These are phyloP conservation scores for Ceraceosorus bombacis DNA, from an alignment of 1,284 basidiomycete species.

Conservation along the genomic window DNA sequence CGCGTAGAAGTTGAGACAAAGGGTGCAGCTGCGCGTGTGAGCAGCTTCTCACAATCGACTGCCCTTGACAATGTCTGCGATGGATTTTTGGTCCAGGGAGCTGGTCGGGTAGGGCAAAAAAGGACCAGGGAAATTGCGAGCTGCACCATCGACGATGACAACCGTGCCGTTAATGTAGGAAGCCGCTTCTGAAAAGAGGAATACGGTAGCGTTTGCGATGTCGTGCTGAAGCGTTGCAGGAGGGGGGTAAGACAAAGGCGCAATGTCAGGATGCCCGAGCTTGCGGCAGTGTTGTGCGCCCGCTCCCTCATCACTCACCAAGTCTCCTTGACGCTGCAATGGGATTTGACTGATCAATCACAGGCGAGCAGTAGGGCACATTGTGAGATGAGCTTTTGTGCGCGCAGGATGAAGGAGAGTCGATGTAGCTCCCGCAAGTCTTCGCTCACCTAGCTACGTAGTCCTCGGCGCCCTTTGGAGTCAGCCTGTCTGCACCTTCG, in stretches of 20 bases:
- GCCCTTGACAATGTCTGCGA: conserved; percentile 29
- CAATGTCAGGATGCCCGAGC: neutral
- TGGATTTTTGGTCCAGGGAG: conserved; percentile 28
- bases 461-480: conserved; percentile 51
- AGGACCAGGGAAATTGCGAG: conserved; percentile 31
- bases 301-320: conserved; percentile 18
- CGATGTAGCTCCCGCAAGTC: too few species aligned
- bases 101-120: conserved; percentile 43
- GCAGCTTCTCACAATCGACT: too few species aligned
- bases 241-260: neutral
- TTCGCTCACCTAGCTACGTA: conserved; percentile 8
- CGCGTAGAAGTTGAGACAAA: too few species aligned
- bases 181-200: conserved; percentile 81
- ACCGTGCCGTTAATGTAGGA: neutral
- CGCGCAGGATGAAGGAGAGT: too few species aligned
- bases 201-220: conserved; percentile 71
- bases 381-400: too few species aligned
- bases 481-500: conserved; percentile 71
- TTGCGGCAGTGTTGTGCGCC: conserved; percentile 4
- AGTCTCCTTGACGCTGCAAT: conserved; percentile 40
- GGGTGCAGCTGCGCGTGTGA: too few species aligned
- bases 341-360: conserved; percentile 24
- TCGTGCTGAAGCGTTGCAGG: conserved; percentile 56
- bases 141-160: conserved; percentile 31
- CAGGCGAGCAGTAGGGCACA: too few species aligned